A percentile compares a stretch with the other conserved stretches of the same genome.
Evolutionary conservation across 768 basidiomycete genomes (phyloP).

Genomic region (Collybia nuda): DNA sequence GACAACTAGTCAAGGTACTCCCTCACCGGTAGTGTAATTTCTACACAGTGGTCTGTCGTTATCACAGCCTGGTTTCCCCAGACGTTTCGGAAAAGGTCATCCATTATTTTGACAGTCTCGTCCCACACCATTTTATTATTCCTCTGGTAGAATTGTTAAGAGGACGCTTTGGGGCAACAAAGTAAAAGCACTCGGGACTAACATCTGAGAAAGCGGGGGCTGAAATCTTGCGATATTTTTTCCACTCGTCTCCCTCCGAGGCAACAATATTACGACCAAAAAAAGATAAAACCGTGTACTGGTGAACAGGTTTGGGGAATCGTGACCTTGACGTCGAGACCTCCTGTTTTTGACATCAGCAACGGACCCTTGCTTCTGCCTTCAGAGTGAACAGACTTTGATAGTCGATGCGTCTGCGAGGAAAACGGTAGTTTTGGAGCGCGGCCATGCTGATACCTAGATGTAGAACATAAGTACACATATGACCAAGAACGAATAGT

Average conservation of each 20-base stretch:
- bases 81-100: conserved; percentile 43
- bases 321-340: conserved; percentile 44
- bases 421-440: conserved; percentile 16
- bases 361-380: background rate
- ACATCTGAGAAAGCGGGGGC: conserved; percentile 70
- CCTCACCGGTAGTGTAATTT: conserved; percentile 54
- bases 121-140: conserved; percentile 52
- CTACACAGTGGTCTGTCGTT: conserved; percentile 42
- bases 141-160: conserved; percentile 24
- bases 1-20: background rate
- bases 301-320: conserved; percentile 55
- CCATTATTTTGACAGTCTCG: conserved; percentile 39
- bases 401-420: conserved; percentile 40
- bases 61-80: conserved; percentile 45
- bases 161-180: background rate
- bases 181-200: background rate
- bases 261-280: conserved; percentile 67
- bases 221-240: conserved; percentile 59
- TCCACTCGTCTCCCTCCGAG: conserved; percentile 66
- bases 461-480: background rate
- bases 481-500: background rate
- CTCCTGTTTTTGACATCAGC: conserved; percentile 35
- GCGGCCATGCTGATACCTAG: conserved; percentile 27
- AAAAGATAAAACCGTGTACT: conserved; percentile 43
- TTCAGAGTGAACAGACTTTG: conserved; percentile 27